Evolutionary conservation across 257 asterid species (phyloP).

Genomic region (Capsicum pubescens): DNA sequence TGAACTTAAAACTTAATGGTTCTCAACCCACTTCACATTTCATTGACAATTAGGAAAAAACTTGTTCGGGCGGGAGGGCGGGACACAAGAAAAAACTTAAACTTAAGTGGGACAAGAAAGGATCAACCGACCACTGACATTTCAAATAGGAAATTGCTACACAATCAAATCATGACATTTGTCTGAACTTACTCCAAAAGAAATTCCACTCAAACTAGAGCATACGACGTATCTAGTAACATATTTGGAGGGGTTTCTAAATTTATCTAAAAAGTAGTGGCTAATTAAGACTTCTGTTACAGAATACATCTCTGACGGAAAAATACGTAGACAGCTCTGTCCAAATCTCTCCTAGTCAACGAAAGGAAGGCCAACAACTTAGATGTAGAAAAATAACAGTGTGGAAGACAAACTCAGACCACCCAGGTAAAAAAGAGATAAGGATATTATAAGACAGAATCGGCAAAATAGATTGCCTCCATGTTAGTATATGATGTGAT

Average conservation of each 20-base stretch:
- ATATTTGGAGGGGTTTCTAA: conserved; percentile 1
- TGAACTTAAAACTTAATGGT: neutral
- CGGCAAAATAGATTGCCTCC: neutral
- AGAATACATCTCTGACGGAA: neutral
- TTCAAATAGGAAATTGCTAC: neutral
- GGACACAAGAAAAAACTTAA: neutral
- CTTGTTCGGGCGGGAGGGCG: neutral
- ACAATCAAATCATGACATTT: conserved; percentile 14
- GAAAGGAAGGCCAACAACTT: conserved; percentile 17
- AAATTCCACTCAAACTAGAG: conserved; percentile 19
- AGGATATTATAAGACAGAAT: neutral
- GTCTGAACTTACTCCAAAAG: neutral
- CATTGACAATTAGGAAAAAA: neutral
- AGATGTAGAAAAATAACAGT: conserved; percentile 5
- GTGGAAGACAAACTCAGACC: neutral
- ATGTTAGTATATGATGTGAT: neutral
- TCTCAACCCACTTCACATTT: conserved; percentile 10
- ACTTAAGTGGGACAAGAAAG: neutral
- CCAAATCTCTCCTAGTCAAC: neutral
- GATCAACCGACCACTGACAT: neutral
- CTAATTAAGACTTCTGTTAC: neutral
- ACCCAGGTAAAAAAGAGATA: neutral
- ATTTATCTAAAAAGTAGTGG: neutral
- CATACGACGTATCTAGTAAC: neutral
- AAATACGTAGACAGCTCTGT: neutral